phyloP scores from a whole-genome alignment of 805 yeast genomes.

The Candida insectorum region DNA sequence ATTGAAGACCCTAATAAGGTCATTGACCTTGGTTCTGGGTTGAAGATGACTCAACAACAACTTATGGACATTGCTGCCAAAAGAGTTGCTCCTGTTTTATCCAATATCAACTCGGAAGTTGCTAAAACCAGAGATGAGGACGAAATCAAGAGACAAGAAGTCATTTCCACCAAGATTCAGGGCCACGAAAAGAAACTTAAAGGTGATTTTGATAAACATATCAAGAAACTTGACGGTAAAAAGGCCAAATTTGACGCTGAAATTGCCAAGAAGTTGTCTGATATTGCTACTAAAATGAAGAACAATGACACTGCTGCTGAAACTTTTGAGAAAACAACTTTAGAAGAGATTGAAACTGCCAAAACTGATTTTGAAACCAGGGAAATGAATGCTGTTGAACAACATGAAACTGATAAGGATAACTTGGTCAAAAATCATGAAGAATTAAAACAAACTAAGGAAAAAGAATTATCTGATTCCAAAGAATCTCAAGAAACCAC shows the following conservation, averaged over 20 bases:
- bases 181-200: constrained; percentile 34
- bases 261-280: constrained; percentile 28
- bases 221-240: constrained; percentile 34
- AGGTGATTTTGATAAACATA: constrained; percentile 33
- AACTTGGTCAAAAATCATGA: constrained; percentile 41
- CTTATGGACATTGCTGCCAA: constrained; percentile 52
- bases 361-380: constrained; percentile 42
- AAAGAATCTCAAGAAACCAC: constrained; percentile 40
- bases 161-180: constrained; percentile 32
- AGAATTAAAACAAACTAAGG: constrained; percentile 42
- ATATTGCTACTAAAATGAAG: constrained; percentile 18
- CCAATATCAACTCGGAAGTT: constrained; percentile 49
- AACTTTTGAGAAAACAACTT: constrained; percentile 39
- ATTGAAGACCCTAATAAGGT: constrained; percentile 49
- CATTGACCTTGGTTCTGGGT: constrained; percentile 52
- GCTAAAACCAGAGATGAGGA: constrained; percentile 42
- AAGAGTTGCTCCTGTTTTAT: constrained; percentile 53
- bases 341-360: constrained; percentile 43
- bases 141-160: constrained; percentile 37
- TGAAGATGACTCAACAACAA: constrained; percentile 52
- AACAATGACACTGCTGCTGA: constrained; percentile 31
- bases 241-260: constrained; percentile 40
- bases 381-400: constrained; percentile 44
- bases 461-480: constrained; percentile 41
- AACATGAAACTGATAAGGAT: constrained; percentile 44